A percentile compares a stretch with the other conserved stretches of the same genome.
Evolutionary conservation across 2,329 filamentous ascomycete species (phyloP).

Genomic region (Fusarium piperis): DNA sequence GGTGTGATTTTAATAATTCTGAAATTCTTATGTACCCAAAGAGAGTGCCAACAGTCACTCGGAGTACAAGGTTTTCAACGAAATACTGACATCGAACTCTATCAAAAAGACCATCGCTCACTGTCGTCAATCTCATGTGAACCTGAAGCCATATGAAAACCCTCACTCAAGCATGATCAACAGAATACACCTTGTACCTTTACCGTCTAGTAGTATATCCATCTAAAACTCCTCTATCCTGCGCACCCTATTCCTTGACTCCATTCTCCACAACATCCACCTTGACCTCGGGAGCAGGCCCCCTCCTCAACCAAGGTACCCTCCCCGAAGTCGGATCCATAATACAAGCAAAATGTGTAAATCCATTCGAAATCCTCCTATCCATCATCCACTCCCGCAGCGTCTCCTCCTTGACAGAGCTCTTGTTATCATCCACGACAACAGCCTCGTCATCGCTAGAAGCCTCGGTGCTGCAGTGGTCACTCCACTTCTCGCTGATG

Average conservation of each 20-base stretch:
- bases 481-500: constrained; percentile 9
- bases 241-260: neutral
- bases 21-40: too few species aligned
- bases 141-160: too few species aligned
- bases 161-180: too few species aligned
- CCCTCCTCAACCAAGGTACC: constrained; percentile 49
- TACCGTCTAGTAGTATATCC: too few species aligned
- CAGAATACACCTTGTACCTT: too few species aligned
- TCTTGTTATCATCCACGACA: neutral
- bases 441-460: neutral
- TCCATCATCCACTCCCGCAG: constrained; percentile 59
- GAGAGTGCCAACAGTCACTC: too few species aligned
- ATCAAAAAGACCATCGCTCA: too few species aligned
- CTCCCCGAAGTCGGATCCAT: constrained; percentile 63
- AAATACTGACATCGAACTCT: too few species aligned
- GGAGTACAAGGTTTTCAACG: too few species aligned
- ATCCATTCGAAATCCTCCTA: constrained; percentile 65
- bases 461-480: neutral
- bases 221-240: too few species aligned
- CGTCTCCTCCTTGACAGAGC: constrained; percentile 40
- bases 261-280: neutral
- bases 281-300: neutral
- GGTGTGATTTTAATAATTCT: too few species aligned
- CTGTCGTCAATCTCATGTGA: too few species aligned
- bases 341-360: constrained; percentile 66